These are phyloP conservation scores for Aspergillus pseudotamarii DNA, from an alignment of 2,329 filamentous ascomycete genomes.

Conservation along the genomic window DNA sequence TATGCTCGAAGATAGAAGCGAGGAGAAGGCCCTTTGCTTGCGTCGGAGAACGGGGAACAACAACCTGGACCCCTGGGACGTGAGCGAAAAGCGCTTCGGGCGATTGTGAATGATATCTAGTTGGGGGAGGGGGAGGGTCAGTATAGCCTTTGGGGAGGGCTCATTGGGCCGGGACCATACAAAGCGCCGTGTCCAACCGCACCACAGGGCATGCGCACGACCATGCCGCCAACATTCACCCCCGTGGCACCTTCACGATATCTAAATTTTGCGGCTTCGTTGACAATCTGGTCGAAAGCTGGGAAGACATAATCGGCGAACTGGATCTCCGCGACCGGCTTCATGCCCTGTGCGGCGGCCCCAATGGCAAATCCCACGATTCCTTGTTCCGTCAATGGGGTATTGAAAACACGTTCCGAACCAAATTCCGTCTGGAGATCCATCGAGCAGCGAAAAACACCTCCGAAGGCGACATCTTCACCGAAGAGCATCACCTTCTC, in stretches of 20 bases:
- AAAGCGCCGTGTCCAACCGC: conserved; percentile 86
- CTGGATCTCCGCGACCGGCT: conserved; percentile 90
- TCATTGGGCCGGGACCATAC: conserved; percentile 38
- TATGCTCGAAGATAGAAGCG: conserved; percentile 70
- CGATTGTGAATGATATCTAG: conserved; percentile 78
- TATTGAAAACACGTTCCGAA: conserved; percentile 90
- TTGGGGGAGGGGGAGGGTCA: not conserved
- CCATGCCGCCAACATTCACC: conserved; percentile 73
- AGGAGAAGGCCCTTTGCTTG: conserved; percentile 88
- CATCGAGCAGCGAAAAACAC: conserved; percentile 93
- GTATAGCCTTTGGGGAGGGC: not conserved
- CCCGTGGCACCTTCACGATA: conserved; percentile 71
- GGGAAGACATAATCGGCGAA: conserved; percentile 95
- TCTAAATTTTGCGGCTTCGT: conserved; percentile 86
- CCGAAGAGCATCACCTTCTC: conserved; percentile 90
- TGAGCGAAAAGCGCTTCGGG: conserved; percentile 88
- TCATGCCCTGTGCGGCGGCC: conserved; percentile 86
- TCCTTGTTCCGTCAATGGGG: conserved; percentile 89
- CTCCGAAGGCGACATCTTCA: conserved; percentile 95
- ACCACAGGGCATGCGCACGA: conserved; percentile 87
- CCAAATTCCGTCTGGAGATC: conserved; percentile 87
- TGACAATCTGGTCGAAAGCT: conserved; percentile 91
- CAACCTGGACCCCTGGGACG: conserved; percentile 79
- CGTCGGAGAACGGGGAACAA: conserved; percentile 80
- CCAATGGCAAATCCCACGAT: conserved; percentile 94